Conservation (phyloP, 2,329 filamentous ascomycete genomes). For the Cercospora janseana region DNA sequence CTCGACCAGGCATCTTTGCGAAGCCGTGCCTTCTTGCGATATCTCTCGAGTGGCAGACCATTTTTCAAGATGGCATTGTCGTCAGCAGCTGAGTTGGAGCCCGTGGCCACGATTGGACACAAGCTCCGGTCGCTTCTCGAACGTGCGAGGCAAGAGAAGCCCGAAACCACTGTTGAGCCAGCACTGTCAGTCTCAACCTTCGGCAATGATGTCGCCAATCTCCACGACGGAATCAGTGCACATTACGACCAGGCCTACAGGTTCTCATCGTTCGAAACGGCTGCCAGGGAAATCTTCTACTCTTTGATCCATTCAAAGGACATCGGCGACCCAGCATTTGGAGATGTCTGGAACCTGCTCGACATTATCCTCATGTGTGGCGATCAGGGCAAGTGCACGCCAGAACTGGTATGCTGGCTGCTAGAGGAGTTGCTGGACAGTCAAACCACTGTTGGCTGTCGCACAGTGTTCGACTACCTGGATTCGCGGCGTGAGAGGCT, state of each 20-base stretch:
- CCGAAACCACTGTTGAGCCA: conserved; percentile 44
- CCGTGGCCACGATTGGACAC: conserved; percentile 29
- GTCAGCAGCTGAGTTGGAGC: conserved; percentile 30
- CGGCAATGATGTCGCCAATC: conserved; percentile 28
- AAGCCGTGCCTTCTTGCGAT: too few species aligned
- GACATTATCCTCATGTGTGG: conserved; percentile 88
- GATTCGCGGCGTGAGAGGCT: conserved; percentile 90
- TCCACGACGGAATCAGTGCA: conserved; percentile 33
- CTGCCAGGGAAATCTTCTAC: conserved; percentile 77
- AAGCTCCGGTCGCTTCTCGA: conserved; percentile 43
- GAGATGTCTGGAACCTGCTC: conserved; percentile 86
- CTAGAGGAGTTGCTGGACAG: conserved; percentile 94
- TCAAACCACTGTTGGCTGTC: conserved; percentile 88
- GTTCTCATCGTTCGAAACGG: conserved; percentile 74
- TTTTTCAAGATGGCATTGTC: conserved; percentile 35
- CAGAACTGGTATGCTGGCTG: conserved; percentile 81
- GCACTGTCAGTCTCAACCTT: conserved; percentile 45
- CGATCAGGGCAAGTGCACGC: conserved; percentile 62
- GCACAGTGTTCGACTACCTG: conserved; percentile 88
- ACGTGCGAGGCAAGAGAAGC: conserved; percentile 43
- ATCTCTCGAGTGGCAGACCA: too few species aligned
- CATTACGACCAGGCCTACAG: conserved; percentile 31
- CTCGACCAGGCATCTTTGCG: too few species aligned
- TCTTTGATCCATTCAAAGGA: conserved; percentile 52
- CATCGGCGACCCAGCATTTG: conserved; percentile 76